Evolutionary conservation across 1,139 yeast genomes (phyloP).

Genomic region (Zhuliangozyma parablackwelliae): DNA sequence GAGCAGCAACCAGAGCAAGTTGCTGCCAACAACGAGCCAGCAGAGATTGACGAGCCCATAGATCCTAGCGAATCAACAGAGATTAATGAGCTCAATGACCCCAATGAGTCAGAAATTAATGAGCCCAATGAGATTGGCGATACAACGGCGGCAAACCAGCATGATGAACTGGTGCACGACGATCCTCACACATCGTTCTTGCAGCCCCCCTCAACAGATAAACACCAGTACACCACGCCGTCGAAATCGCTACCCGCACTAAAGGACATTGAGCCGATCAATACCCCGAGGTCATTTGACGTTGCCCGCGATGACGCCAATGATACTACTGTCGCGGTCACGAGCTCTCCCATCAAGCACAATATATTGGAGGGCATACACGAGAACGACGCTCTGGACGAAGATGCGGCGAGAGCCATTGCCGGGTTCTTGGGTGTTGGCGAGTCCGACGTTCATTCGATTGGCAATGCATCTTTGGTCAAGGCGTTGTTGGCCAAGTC

Average conservation of each 20-base stretch:
- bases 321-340: slow-evolving; percentile 3
- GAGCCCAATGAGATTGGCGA: too few species aligned
- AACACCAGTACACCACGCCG: slow-evolving; percentile 35
- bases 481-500: slow-evolving; percentile 40
- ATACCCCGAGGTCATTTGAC: slow-evolving; percentile 39
- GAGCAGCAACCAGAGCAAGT: too few species aligned
- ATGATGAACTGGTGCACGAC: slow-evolving; percentile 9
- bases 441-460: slow-evolving; percentile 10
- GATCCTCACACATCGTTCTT: slow-evolving; percentile 13
- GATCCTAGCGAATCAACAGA: too few species aligned
- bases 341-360: slow-evolving; percentile 20
- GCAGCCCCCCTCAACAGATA: slow-evolving; percentile 10
- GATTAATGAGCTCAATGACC: too few species aligned
- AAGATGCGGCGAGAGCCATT: slow-evolving; percentile 8
- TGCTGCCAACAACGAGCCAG: too few species aligned
- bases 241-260: slow-evolving; percentile 41
- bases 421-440: slow-evolving; percentile 27
- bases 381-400: slow-evolving; percentile 2
- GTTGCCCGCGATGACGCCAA: slow-evolving; percentile 33
- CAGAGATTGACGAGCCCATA: too few species aligned
- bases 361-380: slow-evolving; percentile 2
- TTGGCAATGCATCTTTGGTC: slow-evolving; percentile 17
- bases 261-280: slow-evolving; percentile 40
- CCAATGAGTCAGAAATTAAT: too few species aligned
- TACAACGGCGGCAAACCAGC: not conserved